Evolutionary conservation across 345 rosid species (phyloP).

Genomic region (Pugionium dolabratum): DNA sequence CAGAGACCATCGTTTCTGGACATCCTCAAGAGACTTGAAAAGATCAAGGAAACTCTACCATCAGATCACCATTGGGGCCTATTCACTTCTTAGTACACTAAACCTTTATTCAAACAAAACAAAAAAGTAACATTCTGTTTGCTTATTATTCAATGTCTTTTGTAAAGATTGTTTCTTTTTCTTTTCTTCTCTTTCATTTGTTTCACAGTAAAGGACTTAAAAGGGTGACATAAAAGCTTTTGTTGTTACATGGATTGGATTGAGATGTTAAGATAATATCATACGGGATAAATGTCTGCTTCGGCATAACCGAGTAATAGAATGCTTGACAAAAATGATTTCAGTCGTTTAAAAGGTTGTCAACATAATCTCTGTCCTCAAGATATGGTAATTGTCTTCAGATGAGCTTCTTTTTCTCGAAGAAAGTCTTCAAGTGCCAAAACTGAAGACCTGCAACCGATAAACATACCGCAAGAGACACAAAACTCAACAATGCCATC

Average conservation of each 20-base stretch:
- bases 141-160: conserved; percentile 27
- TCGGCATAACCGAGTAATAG: too few species aligned
- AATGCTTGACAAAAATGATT: too few species aligned
- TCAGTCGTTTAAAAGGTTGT: too few species aligned
- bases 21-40: conserved; percentile 75
- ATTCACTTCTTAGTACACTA: conserved; percentile 51
- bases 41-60: conserved; percentile 39
- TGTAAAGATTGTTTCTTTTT: conserved; percentile 36
- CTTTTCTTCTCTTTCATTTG: background rate
- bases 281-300: background rate
- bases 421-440: conserved; percentile 88
- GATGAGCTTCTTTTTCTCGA: conserved; percentile 85
- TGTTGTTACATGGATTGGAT: conserved; percentile 13
- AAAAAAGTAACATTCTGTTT: conserved; percentile 24
- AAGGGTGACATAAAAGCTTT: background rate
- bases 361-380: background rate
- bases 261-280: conserved; percentile 21
- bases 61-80: conserved; percentile 67
- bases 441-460: conserved; percentile 73
- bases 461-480: conserved; percentile 68
- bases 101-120: background rate
- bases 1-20: conserved; percentile 72
- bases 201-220: too few species aligned
- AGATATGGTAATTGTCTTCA: conserved; percentile 24
- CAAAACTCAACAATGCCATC: conserved; percentile 61